Conservation (phyloP, 2,329 filamentous ascomycete species). For the Aspergillus tamarii region DNA sequence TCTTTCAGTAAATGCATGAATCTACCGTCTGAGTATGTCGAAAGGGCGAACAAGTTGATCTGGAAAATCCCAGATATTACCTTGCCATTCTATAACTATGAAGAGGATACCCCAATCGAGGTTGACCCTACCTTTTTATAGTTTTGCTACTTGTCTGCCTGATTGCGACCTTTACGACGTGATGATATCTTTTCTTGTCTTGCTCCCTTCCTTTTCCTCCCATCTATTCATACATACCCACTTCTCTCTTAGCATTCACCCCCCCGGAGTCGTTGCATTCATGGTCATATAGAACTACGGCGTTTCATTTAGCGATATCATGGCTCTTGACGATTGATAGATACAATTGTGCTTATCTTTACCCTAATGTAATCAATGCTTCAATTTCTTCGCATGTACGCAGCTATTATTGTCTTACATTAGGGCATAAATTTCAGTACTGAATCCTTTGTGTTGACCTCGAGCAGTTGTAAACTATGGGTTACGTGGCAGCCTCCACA, state of each 20-base stretch:
- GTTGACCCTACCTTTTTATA: slow-evolving; percentile 28
- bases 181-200: background rate
- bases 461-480: too few relatives aligned
- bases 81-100: slow-evolving; percentile 22
- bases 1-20: slow-evolving; percentile 31
- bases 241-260: background rate
- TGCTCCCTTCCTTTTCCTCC: background rate
- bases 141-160: background rate
- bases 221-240: background rate
- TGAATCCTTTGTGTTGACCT: background rate
- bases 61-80: slow-evolving; percentile 34
- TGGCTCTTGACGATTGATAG: background rate
- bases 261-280: background rate
- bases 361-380: background rate
- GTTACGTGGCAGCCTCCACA: too few relatives aligned
- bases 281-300: background rate
- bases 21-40: slow-evolving; percentile 25
- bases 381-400: background rate
- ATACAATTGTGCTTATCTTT: background rate
- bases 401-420: background rate
- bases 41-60: slow-evolving; percentile 27
- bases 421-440: background rate
- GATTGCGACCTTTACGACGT: background rate
- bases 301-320: background rate
- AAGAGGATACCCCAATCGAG: slow-evolving; percentile 23